Evolutionary conservation across 306 rosid genomes (phyloP).

Genomic region (Lathyrus aphaca): DNA sequence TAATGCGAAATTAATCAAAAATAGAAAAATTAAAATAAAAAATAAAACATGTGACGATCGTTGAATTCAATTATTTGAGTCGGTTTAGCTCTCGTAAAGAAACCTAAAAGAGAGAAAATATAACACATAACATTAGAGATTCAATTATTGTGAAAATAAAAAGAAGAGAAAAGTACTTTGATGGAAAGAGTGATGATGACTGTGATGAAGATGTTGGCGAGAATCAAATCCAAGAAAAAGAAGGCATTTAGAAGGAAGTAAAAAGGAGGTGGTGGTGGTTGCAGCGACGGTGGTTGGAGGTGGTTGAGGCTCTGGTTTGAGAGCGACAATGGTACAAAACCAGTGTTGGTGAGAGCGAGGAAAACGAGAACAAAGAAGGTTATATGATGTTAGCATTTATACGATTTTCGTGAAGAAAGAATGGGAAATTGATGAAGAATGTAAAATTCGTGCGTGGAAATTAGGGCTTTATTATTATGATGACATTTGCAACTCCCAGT

Average conservation of each 20-base stretch:
- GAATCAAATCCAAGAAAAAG: constrained; percentile 41
- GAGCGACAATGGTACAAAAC: constrained; percentile 5
- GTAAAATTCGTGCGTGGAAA: not conserved
- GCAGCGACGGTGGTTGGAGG: constrained; percentile 30
- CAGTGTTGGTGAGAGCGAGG: constrained; percentile 34
- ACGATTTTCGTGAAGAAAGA: constrained; percentile 19
- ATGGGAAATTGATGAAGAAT: not conserved
- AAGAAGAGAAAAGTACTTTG: constrained; percentile 54
- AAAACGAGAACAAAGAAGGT: constrained; percentile 39
- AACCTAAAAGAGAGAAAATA: constrained; percentile 42
- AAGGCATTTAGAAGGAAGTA: constrained; percentile 41
- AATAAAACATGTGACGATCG: constrained; percentile 76
- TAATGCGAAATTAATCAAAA: constrained; percentile 14
- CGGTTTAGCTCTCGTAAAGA: constrained; percentile 82
- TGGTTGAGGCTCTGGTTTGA: constrained; percentile 29
- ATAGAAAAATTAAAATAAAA: not conserved
- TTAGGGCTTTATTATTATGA: constrained; percentile 21
- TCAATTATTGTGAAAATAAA: not conserved
- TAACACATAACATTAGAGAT: not conserved
- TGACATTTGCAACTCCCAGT: no score
- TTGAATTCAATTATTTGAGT: constrained; percentile 56
- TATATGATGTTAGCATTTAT: constrained; percentile 41
- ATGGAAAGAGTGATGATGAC: constrained; percentile 41
- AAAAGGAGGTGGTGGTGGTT: not conserved
- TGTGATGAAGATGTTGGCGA: constrained; percentile 21